phyloP scores from a whole-genome alignment of 2,329 filamentous ascomycete species.

The Xylaria sp. region DNA sequence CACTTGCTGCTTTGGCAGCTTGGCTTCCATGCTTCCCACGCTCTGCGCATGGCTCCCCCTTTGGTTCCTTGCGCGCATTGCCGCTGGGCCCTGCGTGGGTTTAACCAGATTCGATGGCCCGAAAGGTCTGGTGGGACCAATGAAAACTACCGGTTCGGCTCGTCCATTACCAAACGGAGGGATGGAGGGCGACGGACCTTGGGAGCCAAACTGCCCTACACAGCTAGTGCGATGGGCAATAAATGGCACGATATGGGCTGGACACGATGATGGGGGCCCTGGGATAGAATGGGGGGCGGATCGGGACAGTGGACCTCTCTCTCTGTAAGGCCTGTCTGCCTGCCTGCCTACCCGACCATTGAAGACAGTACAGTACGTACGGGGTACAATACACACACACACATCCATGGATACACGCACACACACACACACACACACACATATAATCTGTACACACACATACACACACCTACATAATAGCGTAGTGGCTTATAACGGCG shows the following conservation, averaged over 20 bases:
- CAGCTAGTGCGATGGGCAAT: conserved; percentile 14
- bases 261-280: conserved; percentile 13
- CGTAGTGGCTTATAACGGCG: not conserved
- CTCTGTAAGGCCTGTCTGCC: no score
- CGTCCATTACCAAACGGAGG: conserved; percentile 32
- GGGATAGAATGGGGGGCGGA: conserved; percentile 17
- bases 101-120: conserved; percentile 29
- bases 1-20: conserved; percentile 24
- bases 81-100: conserved; percentile 29
- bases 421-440: not conserved
- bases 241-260: conserved; percentile 13
- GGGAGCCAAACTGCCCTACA: conserved; percentile 21
- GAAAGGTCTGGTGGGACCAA: conserved; percentile 31
- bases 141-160: conserved; percentile 22
- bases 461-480: not conserved
- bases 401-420: no score
- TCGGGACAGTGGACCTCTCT: conserved; percentile 2
- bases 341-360: no score
- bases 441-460: not conserved
- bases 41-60: conserved; percentile 14
- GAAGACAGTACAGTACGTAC: no score
- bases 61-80: conserved; percentile 31
- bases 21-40: conserved; percentile 25
- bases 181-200: conserved; percentile 23
- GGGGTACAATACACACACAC: not conserved